Conservation (phyloP, 2,329 filamentous ascomycete species). For the Sclerotinia trifoliorum region DNA sequence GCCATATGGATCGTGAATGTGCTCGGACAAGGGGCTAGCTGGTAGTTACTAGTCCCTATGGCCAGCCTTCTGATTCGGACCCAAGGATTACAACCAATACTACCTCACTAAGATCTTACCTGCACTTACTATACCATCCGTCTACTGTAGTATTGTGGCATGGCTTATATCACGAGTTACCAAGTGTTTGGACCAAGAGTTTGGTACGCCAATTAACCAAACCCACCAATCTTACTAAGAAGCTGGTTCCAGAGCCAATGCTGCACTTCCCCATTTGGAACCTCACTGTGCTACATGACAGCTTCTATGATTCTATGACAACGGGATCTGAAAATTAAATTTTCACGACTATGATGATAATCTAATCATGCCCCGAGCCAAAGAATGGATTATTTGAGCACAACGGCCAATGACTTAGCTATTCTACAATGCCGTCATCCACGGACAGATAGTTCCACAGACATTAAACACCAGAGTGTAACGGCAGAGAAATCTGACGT, state of each 20-base stretch:
- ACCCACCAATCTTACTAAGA: constrained; percentile 2
- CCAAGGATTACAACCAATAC: background rate
- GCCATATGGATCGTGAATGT: background rate
- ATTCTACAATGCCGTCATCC: background rate
- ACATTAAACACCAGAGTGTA: background rate
- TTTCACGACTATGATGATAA: background rate
- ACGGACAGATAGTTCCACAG: background rate
- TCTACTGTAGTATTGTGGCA: background rate
- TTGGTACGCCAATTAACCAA: constrained; percentile 2
- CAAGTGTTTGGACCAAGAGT: background rate
- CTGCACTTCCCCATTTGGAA: background rate
- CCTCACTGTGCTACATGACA: background rate
- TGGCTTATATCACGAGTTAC: constrained; percentile 1
- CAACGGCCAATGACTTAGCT: background rate
- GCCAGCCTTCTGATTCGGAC: background rate
- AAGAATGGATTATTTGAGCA: background rate
- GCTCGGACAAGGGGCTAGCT: background rate
- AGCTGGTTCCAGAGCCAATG: constrained; percentile 1
- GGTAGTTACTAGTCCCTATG: too few relatives aligned
- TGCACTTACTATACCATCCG: constrained; percentile 1
- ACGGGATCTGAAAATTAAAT: too few relatives aligned
- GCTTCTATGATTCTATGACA: background rate
- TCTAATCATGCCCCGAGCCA: background rate
- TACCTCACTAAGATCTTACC: background rate
- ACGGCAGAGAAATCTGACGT: constrained; percentile 7